phyloP scores from a whole-genome alignment of 2,329 filamentous ascomycete species.

The Aspergillus brunneoviolaceus region DNA sequence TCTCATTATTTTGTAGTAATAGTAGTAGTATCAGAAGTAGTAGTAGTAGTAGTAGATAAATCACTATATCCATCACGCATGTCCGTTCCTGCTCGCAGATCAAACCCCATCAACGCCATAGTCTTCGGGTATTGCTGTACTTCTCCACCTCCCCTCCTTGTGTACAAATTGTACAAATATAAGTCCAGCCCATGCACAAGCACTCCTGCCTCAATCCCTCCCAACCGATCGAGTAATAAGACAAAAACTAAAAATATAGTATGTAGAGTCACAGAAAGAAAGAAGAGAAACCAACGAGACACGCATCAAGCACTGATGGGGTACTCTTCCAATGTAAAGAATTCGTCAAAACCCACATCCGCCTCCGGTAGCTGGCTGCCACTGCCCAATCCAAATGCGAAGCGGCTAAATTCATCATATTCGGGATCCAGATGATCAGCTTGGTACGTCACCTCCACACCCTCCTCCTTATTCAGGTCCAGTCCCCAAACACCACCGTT shows the following conservation, averaged over 20 bases:
- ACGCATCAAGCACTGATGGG: constrained; percentile 25
- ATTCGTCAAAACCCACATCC: constrained; percentile 35
- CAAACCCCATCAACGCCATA: background rate
- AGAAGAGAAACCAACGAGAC: constrained; percentile 13
- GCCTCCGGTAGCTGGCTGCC: constrained; percentile 24
- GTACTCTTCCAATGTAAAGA: constrained; percentile 34
- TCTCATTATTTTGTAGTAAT: background rate
- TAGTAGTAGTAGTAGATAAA: background rate
- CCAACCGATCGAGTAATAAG: constrained; percentile 26
- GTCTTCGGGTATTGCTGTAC: constrained; percentile 3
- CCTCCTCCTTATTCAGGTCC: constrained; percentile 23
- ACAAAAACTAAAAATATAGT: constrained; percentile 26
- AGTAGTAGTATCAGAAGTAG: background rate
- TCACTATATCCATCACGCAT: no score
- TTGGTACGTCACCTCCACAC: constrained; percentile 25
- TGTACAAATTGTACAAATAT: background rate
- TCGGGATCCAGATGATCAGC: constrained; percentile 27
- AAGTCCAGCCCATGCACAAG: background rate
- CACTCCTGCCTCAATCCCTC: background rate
- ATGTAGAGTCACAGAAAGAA: constrained; percentile 5
- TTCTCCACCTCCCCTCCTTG: background rate
- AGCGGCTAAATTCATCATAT: constrained; percentile 29
- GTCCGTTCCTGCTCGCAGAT: no score
- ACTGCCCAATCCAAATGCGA: constrained; percentile 30
- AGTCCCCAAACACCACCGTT: constrained; percentile 10